Conservation (phyloP, 306 rosid species). For the Delonix regia region DNA sequence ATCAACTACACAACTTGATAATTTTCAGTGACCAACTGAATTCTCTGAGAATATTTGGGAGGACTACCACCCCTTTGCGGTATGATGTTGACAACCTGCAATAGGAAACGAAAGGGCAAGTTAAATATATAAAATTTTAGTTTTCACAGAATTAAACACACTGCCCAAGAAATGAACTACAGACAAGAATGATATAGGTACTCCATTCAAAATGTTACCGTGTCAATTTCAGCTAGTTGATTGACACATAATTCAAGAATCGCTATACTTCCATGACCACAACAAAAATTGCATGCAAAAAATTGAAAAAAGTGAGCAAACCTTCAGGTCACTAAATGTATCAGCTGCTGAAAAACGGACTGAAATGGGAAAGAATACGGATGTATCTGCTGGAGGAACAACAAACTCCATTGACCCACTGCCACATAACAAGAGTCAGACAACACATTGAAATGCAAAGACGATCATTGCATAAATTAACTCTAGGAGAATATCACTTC, state of each 20-base stretch:
- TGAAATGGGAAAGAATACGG: constrained; percentile 87
- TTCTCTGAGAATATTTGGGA: constrained; percentile 85
- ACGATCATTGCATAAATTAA: neutral
- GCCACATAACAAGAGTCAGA: constrained; percentile 45
- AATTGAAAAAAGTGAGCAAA: constrained; percentile 31
- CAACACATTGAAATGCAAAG: constrained; percentile 11
- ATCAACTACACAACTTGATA: constrained; percentile 74
- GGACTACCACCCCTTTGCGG: constrained; percentile 78
- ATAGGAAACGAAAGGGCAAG: neutral
- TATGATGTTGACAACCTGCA: constrained; percentile 67
- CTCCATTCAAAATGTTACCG: neutral
- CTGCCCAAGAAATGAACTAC: neutral
- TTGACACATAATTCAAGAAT: neutral
- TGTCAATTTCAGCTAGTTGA: neutral
- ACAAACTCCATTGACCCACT: constrained; percentile 97
- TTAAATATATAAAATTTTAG: neutral
- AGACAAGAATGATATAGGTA: neutral
- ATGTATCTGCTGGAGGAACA: constrained; percentile 87
- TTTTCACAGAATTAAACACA: constrained; percentile 10
- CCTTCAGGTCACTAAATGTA: constrained; percentile 93
- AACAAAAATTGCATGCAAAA: constrained; percentile 11
- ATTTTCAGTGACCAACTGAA: constrained; percentile 83
- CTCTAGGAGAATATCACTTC: neutral
- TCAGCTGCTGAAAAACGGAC: constrained; percentile 73
- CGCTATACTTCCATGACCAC: neutral